phyloP scores from a whole-genome alignment of 192 early-diverging fungal species.

The Coemansia sp. region DNA sequence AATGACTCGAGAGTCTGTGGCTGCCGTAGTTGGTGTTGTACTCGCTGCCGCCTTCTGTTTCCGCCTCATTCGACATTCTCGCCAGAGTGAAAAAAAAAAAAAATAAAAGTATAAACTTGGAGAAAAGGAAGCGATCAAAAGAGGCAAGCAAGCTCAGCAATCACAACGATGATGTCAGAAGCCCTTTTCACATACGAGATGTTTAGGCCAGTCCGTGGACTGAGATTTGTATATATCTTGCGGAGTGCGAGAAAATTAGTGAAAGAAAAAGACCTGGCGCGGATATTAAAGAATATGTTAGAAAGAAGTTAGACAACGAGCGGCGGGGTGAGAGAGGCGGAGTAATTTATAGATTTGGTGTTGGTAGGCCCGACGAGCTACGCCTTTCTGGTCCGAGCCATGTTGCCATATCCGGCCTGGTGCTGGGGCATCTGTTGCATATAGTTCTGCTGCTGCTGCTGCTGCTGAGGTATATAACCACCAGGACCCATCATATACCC shows the following conservation, averaged over 20 bases:
- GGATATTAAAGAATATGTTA: background rate
- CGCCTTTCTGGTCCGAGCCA: constrained; percentile 42
- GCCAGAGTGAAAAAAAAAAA: background rate
- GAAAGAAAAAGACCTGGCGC: background rate
- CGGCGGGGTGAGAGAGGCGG: background rate
- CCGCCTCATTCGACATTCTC: background rate
- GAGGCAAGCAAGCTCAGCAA: background rate
- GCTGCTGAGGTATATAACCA: constrained; percentile 12
- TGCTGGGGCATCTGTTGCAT: constrained; percentile 27
- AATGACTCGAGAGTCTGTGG: constrained; percentile 10
- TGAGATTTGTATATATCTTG: background rate
- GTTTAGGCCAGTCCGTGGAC: background rate
- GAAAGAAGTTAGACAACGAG: background rate
- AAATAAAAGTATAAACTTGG: background rate
- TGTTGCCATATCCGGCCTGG: constrained; percentile 34
- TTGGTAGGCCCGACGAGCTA: background rate
- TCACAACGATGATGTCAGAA: background rate
- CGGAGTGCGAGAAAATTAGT: background rate
- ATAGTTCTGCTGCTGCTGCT: constrained; percentile 24
- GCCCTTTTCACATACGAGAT: too few species aligned
- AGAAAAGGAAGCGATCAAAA: background rate
- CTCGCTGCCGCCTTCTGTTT: background rate
- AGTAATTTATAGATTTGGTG: background rate
- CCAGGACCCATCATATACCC: constrained; percentile 42
- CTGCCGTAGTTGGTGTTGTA: constrained; percentile 8